These are phyloP conservation scores for Quercus agrifolia DNA, from an alignment of 306 rosid species.

Conservation along the genomic window DNA sequence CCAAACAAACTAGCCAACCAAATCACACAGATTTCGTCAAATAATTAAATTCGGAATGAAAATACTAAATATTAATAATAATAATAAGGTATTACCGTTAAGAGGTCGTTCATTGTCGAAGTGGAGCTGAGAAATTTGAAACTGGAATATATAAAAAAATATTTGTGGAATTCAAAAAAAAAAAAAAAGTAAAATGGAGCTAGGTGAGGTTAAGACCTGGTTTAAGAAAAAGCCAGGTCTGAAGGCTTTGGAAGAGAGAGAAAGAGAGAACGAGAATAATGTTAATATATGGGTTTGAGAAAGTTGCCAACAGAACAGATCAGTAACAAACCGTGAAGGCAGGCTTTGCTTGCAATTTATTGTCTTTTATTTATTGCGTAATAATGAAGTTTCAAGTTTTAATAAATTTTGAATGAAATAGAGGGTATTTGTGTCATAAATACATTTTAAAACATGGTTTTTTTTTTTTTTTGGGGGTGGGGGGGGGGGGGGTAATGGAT, in stretches of 20 bases:
- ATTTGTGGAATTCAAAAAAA: no score
- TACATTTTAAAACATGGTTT: no score
- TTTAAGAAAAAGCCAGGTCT: conserved; percentile 49
- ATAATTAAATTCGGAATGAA: background rate
- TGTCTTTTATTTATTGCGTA: background rate
- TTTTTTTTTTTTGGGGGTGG: no score
- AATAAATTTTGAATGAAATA: no score
- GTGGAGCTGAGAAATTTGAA: conserved; percentile 25
- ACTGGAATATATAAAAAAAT: background rate
- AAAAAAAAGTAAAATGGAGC: conserved; percentile 1
- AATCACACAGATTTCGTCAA: background rate
- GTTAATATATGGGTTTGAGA: background rate
- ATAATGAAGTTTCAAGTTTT: no score
- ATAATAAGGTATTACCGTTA: conserved; percentile 46
- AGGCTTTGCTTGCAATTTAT: background rate
- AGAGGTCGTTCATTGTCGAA: conserved; percentile 85
- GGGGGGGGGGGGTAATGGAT: no score
- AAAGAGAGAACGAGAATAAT: background rate
- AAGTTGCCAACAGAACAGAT: conserved; percentile 1
- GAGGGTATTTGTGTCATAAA: background rate
- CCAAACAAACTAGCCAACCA: conserved; percentile 7
- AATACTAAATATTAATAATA: background rate
- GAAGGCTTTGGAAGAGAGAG: conserved; percentile 10
- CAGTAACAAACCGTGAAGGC: conserved; percentile 26
- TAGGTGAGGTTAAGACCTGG: conserved; percentile 43